Conservation (phyloP, 768 basidiomycete genomes). For the Psilocybe tampanensis region DNA sequence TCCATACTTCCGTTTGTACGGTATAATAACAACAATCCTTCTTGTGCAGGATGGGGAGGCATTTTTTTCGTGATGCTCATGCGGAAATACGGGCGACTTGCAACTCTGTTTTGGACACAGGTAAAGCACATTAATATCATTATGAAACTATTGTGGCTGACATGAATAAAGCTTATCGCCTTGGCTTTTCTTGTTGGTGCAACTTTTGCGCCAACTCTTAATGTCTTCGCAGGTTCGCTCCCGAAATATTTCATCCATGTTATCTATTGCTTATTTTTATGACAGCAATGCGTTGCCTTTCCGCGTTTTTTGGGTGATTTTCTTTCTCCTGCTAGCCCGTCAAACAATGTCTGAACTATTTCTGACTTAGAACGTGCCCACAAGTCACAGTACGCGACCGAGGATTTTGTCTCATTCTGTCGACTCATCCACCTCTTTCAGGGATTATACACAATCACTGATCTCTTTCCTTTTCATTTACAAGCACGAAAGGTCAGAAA, state of each 20-base stretch:
- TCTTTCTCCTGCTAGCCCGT: neutral
- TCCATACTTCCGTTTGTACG: conserved; percentile 5
- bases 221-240: conserved; percentile 48
- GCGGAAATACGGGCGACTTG: conserved; percentile 63
- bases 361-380: conserved; percentile 47
- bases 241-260: neutral
- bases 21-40: neutral
- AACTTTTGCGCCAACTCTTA: conserved; percentile 37
- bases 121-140: conserved; percentile 29
- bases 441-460: conserved; percentile 64
- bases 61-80: conserved; percentile 67
- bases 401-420: neutral
- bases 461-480: conserved; percentile 69
- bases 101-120: conserved; percentile 74
- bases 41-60: conserved; percentile 54
- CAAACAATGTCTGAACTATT: neutral
- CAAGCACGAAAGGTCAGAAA: conserved; percentile 59
- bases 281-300: conserved; percentile 60
- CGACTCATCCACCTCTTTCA: conserved; percentile 15
- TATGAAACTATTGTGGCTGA: too few relatives aligned
- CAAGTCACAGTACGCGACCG: conserved; percentile 53
- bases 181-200: conserved; percentile 10
- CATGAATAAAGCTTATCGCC: conserved; percentile 4
- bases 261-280: neutral
- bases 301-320: conserved; percentile 55